Percentiles rank a stretch among this genome's conserved stretches.
phyloP scores from a whole-genome alignment of 2,329 filamentous ascomycete species.

The Coniella vitis region DNA sequence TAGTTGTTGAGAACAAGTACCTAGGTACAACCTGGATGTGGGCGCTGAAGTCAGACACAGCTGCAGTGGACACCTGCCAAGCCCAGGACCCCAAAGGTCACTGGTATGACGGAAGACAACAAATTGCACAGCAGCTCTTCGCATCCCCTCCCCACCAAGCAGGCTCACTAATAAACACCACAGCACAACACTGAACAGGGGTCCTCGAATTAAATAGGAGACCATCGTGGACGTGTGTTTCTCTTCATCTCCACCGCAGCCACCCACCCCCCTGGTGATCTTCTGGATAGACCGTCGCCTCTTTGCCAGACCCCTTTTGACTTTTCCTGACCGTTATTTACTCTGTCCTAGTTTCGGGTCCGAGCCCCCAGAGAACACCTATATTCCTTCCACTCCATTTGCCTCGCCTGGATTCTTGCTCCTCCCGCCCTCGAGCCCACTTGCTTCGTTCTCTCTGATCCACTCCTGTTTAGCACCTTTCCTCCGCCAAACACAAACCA shows the following conservation, averaged over 20 bases:
- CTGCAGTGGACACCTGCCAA: not conserved
- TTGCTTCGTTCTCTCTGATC: conserved; percentile 6
- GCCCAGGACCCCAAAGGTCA: too few species aligned
- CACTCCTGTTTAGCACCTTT: not conserved
- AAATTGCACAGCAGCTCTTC: too few species aligned
- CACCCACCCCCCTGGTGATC: conserved; percentile 14
- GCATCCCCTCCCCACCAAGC: conserved; percentile 4
- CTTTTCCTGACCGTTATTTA: not conserved
- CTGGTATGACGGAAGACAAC: conserved; percentile 2
- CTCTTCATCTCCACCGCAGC: conserved; percentile 7
- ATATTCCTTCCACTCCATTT: not conserved
- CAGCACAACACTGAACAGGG: conserved; percentile 1
- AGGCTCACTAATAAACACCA: conserved; percentile 2
- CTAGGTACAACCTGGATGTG: too few species aligned
- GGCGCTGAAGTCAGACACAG: too few species aligned
- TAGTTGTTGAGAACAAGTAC: too few species aligned
- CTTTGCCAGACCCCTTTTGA: conserved; percentile 11
- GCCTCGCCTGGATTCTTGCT: not conserved
- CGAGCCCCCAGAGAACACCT: not conserved
- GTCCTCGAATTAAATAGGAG: conserved; percentile 12
- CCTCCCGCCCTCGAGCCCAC: not conserved
- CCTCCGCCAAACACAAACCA: not conserved
- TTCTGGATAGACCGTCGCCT: conserved; percentile 14
- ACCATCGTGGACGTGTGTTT: not conserved
- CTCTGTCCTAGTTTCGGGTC: not conserved